Base-by-base conservation (phyloP, 2,329 filamentous ascomycete species). In the Diaporthe citrichinensis region DNA sequence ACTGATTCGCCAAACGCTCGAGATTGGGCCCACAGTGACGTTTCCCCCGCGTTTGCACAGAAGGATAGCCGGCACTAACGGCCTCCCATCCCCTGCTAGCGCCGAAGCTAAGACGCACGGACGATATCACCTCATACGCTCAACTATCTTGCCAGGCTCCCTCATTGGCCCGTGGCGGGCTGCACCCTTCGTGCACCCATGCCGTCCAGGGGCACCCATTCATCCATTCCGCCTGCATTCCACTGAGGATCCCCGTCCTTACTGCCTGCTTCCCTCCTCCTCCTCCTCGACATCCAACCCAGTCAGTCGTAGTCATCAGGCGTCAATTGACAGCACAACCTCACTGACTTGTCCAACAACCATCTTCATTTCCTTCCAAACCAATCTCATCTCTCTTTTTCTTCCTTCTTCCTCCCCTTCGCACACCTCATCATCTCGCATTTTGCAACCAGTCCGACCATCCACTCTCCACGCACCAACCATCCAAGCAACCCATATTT, bases 11-110 rank as follows among this genome's bases (percentile, higher is more conserved):
- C 58, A 57, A 49, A 10, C 71, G 57, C 34, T 25, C 8, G n/a
- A 55, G 44, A 49, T 69, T 34, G 59, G 73, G 34, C 57, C 65
- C 65, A 44, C 67, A 49, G 25, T 71, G 67, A 71, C 71, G 58
- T 71, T 71, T 74, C 69, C 73, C 71, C 73, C 73, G 71, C 67
- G 65, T 69, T 69, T 69, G 34, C 57, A 44, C 57, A 49, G 67
- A 28, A 25, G 53, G 68, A 69, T 55, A 69, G 65, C 49, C 65
- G 65, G 65, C 65, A 69, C 65, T 69, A 55, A 55, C 46, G 49
- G 31, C 2, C n/a, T 6, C 17, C 2, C 25, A 1, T 3, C 49
- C 71, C 71, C 71, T 73, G 58, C 57, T 73, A 65, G 71, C 58
- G 34, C 36, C 36, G 20, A 41, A 34, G 34, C 49, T 55, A 69